Percentiles rank a stretch among this genome's conserved stretches.
Evolutionary conservation across 2,329 filamentous ascomycete genomes (phyloP).

Genomic region (Talaromyces sp.): DNA sequence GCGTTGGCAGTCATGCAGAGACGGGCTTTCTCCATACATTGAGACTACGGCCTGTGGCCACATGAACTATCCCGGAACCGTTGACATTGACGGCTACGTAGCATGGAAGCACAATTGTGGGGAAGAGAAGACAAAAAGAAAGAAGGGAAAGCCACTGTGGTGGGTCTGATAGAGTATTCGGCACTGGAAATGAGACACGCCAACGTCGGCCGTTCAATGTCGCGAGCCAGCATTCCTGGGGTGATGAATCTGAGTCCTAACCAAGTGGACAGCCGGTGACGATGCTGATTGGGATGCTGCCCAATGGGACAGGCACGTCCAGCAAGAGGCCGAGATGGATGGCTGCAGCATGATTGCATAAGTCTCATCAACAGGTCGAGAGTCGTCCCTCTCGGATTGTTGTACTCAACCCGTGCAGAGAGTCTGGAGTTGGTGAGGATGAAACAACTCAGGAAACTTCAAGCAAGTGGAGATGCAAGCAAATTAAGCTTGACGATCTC

Average conservation of each 20-base stretch:
- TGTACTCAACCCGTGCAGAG: no score
- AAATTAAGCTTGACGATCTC: slow-evolving; percentile 13
- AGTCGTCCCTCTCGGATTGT: background rate
- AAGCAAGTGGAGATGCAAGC: slow-evolving; percentile 2
- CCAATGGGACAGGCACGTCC: background rate
- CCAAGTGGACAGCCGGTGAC: background rate
- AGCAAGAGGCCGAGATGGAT: background rate
- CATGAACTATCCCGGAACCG: background rate
- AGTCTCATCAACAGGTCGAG: background rate
- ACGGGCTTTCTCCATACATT: background rate
- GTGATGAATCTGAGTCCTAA: background rate
- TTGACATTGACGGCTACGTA: background rate
- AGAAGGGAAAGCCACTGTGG: slow-evolving; percentile 1
- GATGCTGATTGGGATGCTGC: background rate
- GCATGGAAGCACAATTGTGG: slow-evolving; percentile 9
- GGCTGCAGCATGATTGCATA: background rate
- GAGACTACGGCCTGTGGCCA: background rate
- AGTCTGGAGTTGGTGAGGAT: background rate
- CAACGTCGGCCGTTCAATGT: background rate
- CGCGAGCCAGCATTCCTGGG: slow-evolving; percentile 2
- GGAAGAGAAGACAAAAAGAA: slow-evolving; percentile 4
- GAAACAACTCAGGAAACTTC: no score
- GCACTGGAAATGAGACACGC: background rate
- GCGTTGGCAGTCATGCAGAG: slow-evolving; percentile 6
- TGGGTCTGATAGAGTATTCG: background rate